Conservation (phyloP, 768 basidiomycete genomes). For the Chiua virens region DNA sequence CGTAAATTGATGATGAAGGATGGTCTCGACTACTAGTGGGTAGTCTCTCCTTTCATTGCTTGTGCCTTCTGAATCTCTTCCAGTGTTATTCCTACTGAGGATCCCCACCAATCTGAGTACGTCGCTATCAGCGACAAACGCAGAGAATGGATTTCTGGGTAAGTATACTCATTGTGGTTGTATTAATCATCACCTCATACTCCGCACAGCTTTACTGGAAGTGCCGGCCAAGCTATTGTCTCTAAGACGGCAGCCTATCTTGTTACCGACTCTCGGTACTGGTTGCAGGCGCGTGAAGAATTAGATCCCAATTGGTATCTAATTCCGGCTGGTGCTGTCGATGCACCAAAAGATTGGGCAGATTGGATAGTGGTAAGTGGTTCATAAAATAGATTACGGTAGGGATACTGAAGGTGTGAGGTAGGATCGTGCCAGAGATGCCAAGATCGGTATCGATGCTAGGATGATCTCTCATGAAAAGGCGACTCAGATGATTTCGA, state of each 20-base stretch:
- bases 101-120: conserved; percentile 84
- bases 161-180: conserved; percentile 33
- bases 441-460: conserved; percentile 79
- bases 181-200: conserved; percentile 14
- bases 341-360: conserved; percentile 70
- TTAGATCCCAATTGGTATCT: conserved; percentile 75
- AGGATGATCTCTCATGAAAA: conserved; percentile 78
- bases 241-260: conserved; percentile 68
- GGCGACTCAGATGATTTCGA: conserved; percentile 57
- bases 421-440: conserved; percentile 40
- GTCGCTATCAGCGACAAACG: conserved; percentile 76
- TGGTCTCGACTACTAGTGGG: conserved; percentile 74
- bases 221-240: conserved; percentile 71
- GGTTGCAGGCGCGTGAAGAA: conserved; percentile 72
- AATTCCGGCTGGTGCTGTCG: conserved; percentile 52
- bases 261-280: conserved; percentile 80
- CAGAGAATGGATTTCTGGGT: conserved; percentile 77
- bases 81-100: conserved; percentile 76
- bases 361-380: conserved; percentile 68
- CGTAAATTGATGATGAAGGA: conserved; percentile 68
- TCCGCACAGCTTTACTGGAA: conserved; percentile 55
- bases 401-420: conserved; percentile 4
- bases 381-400: background rate
- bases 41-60: conserved; percentile 13
- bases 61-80: conserved; percentile 9